A percentile compares a stretch with the other conserved stretches of the same genome.
Conservation (phyloP, 2,329 filamentous ascomycete genomes). For the Aaosphaeria pasadenensis region DNA sequence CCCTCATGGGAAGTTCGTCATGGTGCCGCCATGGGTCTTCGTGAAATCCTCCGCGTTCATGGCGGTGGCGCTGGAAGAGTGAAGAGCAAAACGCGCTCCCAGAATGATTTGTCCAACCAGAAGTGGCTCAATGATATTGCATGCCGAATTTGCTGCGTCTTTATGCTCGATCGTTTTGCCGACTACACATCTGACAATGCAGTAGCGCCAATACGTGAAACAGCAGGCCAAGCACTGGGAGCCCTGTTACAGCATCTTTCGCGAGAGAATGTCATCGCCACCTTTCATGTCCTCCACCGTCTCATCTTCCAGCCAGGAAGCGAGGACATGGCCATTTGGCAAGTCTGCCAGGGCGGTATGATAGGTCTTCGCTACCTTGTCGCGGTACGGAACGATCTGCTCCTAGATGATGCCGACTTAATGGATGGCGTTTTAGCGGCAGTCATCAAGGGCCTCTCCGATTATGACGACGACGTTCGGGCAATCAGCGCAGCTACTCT, state of each 20-base stretch:
- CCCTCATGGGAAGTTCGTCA: constrained; percentile 93
- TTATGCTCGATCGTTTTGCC: constrained; percentile 96
- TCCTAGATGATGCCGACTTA: constrained; percentile 77
- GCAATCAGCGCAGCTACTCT: constrained; percentile 96
- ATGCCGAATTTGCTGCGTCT: constrained; percentile 90
- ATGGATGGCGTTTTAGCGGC: constrained; percentile 90
- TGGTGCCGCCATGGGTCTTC: constrained; percentile 89
- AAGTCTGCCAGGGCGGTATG: constrained; percentile 97
- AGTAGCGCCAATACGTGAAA: constrained; percentile 92
- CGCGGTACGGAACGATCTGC: constrained; percentile 86
- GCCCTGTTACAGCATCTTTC: constrained; percentile 84
- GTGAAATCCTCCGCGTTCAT: constrained; percentile 90
- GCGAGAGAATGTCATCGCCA: constrained; percentile 72
- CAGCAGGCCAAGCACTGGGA: constrained; percentile 88
- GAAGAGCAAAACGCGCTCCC: constrained; percentile 63
- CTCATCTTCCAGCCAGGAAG: constrained; percentile 82
- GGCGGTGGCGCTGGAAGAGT: constrained; percentile 81
- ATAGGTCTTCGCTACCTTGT: constrained; percentile 93
- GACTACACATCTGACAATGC: constrained; percentile 98
- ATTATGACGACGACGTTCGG: constrained; percentile 91
- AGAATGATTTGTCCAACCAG: constrained; percentile 79
- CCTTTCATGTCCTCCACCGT: constrained; percentile 79
- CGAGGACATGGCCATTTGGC: constrained; percentile 71
- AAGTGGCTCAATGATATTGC: constrained; percentile 91
- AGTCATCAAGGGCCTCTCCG: constrained; percentile 91